phyloP scores from a whole-genome alignment of 495 filamentous ascomycete species.

The Aspergillus incahuasiensis region DNA sequence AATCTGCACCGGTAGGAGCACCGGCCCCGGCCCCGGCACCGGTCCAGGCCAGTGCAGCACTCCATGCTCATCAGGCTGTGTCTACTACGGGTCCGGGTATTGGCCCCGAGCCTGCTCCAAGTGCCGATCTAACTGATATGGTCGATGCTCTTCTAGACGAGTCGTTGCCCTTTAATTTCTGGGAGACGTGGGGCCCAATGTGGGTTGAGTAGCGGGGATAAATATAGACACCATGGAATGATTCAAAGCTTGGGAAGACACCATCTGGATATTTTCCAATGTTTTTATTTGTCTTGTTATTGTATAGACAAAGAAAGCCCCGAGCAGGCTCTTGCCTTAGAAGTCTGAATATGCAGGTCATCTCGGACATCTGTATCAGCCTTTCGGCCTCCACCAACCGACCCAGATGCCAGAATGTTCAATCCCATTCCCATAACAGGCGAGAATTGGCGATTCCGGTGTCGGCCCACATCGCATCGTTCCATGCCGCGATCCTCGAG shows the following conservation, averaged over 20 bases:
- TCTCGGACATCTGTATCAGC: slow-evolving; percentile 22
- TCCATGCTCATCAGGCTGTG: neutral
- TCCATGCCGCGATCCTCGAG: slow-evolving; percentile 18
- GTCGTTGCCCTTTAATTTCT: slow-evolving; percentile 26
- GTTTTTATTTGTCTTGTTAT: slow-evolving; percentile 35
- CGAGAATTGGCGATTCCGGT: slow-evolving; percentile 23
- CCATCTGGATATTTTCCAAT: slow-evolving; percentile 36
- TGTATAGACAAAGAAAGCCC: slow-evolving; percentile 31
- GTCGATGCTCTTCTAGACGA: slow-evolving; percentile 30
- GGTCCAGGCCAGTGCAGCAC: neutral
- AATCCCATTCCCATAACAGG: slow-evolving; percentile 1
- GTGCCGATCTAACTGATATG: slow-evolving; percentile 12
- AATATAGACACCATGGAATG: neutral
- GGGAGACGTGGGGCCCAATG: slow-evolving; percentile 19
- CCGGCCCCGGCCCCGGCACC: neutral
- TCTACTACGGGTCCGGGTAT: neutral
- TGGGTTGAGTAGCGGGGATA: neutral
- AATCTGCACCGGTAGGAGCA: neutral
- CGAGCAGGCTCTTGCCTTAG: slow-evolving; percentile 25
- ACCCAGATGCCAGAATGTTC: slow-evolving; percentile 31
- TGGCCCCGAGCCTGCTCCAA: neutral
- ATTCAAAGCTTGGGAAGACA: neutral
- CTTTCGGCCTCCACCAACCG: slow-evolving; percentile 16
- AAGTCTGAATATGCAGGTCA: slow-evolving; percentile 37
- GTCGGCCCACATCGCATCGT: slow-evolving; percentile 34